Evolutionary conservation across 192 early-diverging fungal genomes (phyloP), one percentile per base, ranked within the genome.

Genomic region (Podila epigama): DNA sequence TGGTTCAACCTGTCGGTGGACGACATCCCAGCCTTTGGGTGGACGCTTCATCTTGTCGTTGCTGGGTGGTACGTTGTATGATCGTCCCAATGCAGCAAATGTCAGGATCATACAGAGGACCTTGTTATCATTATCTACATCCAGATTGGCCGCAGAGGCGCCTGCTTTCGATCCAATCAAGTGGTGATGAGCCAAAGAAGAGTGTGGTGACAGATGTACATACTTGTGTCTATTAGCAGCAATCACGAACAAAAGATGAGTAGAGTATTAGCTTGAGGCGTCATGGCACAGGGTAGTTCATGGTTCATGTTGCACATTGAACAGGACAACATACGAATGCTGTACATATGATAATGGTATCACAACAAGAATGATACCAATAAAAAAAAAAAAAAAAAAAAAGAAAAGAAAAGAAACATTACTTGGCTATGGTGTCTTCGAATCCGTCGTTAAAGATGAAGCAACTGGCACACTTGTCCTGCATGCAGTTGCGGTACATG

Each of bases 391-490:
- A 39, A 39, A 27, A 55, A 33, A 32, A 55, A 29, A 37, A 40
- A 28, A 2, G 7, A 22, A 16, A 25, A 2, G 31, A 39, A 27
- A 34, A 50, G 3, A 22, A 16, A 32, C 13, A 60, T 16, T 75
- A 75, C 72, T 75, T 75, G 61, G 64, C 52, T 51, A 75, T 66
- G 22, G 60, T 31, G 39, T 68, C 33, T 28, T 77, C 73, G 29
- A 54, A 77, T 27, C 73, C 73, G n/a, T 77, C 73, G 36, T 77
- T 77, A 48, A 77, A 77, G 61, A 77, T 77, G 18, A 77, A 77
- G 50, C 73, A 77, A 20, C 66, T 64, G 1, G 65, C 50, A 56
- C 73, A 77, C 61, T 77, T 77, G 60, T 77, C 73, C 66, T 77
- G 73, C 73, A 68, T 68, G 40, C 73, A 77, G 40, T 77, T 77